Evolutionary conservation across 139 green algal genomes (phyloP), one percentile per base, ranked within the genome.

Genomic region (Asterochloris erici): DNA sequence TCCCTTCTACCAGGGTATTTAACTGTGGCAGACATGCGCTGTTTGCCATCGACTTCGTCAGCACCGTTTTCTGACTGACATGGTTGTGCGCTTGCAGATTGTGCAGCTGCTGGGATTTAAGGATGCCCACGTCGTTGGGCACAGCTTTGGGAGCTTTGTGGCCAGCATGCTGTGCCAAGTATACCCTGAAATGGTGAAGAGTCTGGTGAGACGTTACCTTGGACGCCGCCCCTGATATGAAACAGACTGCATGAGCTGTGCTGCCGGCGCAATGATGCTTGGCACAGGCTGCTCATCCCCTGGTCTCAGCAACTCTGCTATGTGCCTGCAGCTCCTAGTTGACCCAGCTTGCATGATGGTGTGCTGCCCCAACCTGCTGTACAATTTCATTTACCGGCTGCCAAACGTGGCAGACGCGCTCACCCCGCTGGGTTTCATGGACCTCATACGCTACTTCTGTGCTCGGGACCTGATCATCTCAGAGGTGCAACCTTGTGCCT

Each of bases 281-380:
- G 38, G 38, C 38, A 54, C 38, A 54, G 38, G 38, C 38, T 54
- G 38, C 38, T 54, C 6, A 6, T 54, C 38, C 38, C 38, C 38
- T 54, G 2, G 38, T 6, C 38, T 54, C 38, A 19, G 27, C 29
- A 63, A 29, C 9, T 64, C 10, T 24, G 62, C 15, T 81, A 16
- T 73, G 61, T 70, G n/a, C 6, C 27, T 77, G 78, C 78, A 87
- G 61, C 70, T 69, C 47, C 66, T 92, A 73, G 68, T 92, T 38
- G 89, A 92, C 82, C 89, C 89, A 0, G 89, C 91, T 17, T 87
- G 83, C 74, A 78, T 90, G 70, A 69, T 92, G 79, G 90, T 84
- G 0, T 92, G 87, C 87, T 87, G 86, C 63, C 89, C 89, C 0
- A 80, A 91, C 64, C 88, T 92, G 68, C 87, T 92, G 19, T 70